Base-by-base conservation (phyloP, 768 basidiomycete genomes). In the Hortiboletus campestris region DNA sequence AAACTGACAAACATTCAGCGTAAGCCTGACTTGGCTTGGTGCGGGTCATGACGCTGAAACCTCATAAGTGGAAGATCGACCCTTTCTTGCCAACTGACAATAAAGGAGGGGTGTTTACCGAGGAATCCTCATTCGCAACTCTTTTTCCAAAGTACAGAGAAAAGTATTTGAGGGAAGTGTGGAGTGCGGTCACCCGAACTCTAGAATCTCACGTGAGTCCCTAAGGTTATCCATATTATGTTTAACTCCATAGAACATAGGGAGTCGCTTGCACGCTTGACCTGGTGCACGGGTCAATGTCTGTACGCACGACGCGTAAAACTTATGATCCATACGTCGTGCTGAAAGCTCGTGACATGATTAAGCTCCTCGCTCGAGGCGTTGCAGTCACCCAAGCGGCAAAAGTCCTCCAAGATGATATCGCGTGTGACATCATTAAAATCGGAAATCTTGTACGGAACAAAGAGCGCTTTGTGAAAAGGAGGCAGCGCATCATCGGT, bases 111-210 rank as follows among this genome's bases (percentile, higher is more conserved):
- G 78, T 89, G 2, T 94, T 99, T 75, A 80, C 85, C 2, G 96
- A 98, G 71, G 97, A 99, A 76, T 97, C 94, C 4, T 96, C 94
- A 0, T 99, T 98, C 66, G 96, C 96, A 11, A 96, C 97, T 1
- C 82, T 99, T 11, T 99, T 99, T 73, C 97, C 97, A 13, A 98
- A 97, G 73, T 98, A 98, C 69, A 84, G 97, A 62, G 97, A 99
- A 81, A 94, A 89, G 67, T 98, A 98, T 67, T 76, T 99, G 46
- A 83, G 94, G 42, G 94, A 98, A 71, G 87, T 90, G 47, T 99
- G 97, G 97, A 86, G 89, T 61, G 88, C 87, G 2, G 91, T 96
- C 12, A 96, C 94, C 0, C 80, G 82, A 55, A 84, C 91, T 12
- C 72, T 99, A 46, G 94, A 98, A 41, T 60, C 83, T 16, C 85